Evolutionary conservation across 2,329 filamentous ascomycete genomes (phyloP).

Genomic region (Claviceps citrina): DNA sequence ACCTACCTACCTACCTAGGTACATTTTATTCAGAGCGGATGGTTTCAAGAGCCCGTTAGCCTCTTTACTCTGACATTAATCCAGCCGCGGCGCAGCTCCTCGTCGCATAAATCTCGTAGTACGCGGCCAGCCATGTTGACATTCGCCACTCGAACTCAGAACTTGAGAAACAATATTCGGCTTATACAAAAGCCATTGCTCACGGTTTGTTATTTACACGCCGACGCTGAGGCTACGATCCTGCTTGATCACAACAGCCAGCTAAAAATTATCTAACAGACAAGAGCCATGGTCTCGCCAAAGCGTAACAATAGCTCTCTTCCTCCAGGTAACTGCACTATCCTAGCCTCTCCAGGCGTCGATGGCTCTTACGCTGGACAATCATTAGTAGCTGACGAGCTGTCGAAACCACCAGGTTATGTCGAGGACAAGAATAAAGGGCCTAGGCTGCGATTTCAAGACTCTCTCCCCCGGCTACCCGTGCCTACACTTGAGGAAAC

Average conservation of each 20-base stretch:
- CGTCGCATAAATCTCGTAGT: neutral
- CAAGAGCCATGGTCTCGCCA: slow-evolving; percentile 34
- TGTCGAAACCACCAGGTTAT: slow-evolving; percentile 44
- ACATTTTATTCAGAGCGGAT: too few relatives aligned
- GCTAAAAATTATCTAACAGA: slow-evolving; percentile 6
- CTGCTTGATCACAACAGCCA: neutral
- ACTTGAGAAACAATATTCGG: slow-evolving; percentile 20
- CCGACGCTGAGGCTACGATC: neutral
- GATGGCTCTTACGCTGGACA: neutral
- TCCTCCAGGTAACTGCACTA: slow-evolving; percentile 26
- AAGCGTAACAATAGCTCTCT: slow-evolving; percentile 43
- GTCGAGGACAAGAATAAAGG: slow-evolving; percentile 66
- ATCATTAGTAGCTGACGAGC: neutral
- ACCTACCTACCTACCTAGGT: too few relatives aligned
- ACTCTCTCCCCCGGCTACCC: slow-evolving; percentile 65
- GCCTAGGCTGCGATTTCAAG: slow-evolving; percentile 69
- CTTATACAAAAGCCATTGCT: slow-evolving; percentile 13
- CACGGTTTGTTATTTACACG: neutral
- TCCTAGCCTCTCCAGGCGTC: neutral
- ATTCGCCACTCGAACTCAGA: slow-evolving; percentile 17
- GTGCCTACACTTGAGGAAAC: slow-evolving; percentile 75
- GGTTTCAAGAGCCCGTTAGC: too few relatives aligned
- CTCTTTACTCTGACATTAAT: neutral
- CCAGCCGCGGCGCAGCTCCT: too few relatives aligned
- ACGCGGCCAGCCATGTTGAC: slow-evolving; percentile 20